Conservation (phyloP, 2,329 filamentous ascomycete genomes). For the Blastomyces silverae region DNA sequence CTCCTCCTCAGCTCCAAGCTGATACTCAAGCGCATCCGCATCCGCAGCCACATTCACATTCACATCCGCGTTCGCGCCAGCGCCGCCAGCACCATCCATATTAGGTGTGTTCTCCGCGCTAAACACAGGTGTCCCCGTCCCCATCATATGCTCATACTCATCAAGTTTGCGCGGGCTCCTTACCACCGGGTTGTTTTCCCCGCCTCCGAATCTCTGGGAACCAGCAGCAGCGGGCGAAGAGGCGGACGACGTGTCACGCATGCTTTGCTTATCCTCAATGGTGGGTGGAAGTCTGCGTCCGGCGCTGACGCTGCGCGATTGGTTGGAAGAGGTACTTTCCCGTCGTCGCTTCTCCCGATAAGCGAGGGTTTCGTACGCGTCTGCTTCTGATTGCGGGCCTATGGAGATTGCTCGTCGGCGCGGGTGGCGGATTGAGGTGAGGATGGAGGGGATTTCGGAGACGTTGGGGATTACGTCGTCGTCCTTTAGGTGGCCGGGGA, state of each 20-base stretch:
- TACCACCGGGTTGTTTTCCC: slow-evolving; percentile 24
- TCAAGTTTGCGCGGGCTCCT: slow-evolving; percentile 47
- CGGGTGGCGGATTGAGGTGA: slow-evolving; percentile 74
- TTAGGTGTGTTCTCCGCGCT: slow-evolving; percentile 30
- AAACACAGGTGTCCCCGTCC: slow-evolving; percentile 50
- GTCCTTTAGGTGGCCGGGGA: slow-evolving; percentile 64
- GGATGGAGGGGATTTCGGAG: slow-evolving; percentile 75
- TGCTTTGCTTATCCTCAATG: slow-evolving; percentile 23
- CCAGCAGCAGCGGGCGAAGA: too few species aligned
- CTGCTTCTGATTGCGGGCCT: slow-evolving; percentile 89
- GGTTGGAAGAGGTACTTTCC: slow-evolving; percentile 49
- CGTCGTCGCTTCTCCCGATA: slow-evolving; percentile 68
- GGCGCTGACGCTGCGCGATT: slow-evolving; percentile 17
- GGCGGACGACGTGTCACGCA: neutral
- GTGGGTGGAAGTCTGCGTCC: slow-evolving; percentile 21
- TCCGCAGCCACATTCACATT: slow-evolving; percentile 20
- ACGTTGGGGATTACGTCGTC: slow-evolving; percentile 87
- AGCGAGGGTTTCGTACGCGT: slow-evolving; percentile 90
- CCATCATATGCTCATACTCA: slow-evolving; percentile 68
- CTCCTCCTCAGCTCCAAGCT: slow-evolving; percentile 49
- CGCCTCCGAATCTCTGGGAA: neutral
- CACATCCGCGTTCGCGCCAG: slow-evolving; percentile 3
- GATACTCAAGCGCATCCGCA: slow-evolving; percentile 24
- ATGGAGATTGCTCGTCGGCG: slow-evolving; percentile 75
- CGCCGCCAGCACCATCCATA: slow-evolving; percentile 19